Conservation (phyloP, 208 protist species). For the Crithidia bombi region DNA sequence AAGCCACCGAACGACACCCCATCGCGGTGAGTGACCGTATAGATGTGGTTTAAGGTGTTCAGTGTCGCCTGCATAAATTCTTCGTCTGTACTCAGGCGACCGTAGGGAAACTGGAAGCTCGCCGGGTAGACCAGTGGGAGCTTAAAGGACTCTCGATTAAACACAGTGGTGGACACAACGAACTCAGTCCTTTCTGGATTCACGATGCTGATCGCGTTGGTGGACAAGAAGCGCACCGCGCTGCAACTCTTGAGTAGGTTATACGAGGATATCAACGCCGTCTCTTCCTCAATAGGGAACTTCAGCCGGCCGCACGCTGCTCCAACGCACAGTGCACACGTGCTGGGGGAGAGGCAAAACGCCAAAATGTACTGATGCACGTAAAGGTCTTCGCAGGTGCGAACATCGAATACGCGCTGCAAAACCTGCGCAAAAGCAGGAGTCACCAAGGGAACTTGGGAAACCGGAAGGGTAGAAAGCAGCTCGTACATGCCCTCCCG, state of each 20-base stretch:
- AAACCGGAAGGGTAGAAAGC: slow-evolving; percentile 48
- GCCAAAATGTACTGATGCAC: slow-evolving; percentile 40
- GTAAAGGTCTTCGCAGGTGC: slow-evolving; percentile 54
- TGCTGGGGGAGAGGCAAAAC: slow-evolving; percentile 57
- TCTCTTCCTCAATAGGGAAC: slow-evolving; percentile 48
- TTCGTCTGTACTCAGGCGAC: slow-evolving; percentile 61
- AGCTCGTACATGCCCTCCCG: slow-evolving; percentile 47
- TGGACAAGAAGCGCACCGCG: slow-evolving; percentile 28
- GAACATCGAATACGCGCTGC: slow-evolving; percentile 59
- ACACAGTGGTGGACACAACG: neutral
- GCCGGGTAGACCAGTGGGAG: neutral
- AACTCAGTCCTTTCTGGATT: slow-evolving; percentile 34
- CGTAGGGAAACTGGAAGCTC: slow-evolving; percentile 37
- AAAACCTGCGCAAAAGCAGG: slow-evolving; percentile 62
- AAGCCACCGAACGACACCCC: slow-evolving; percentile 38
- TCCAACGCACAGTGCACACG: slow-evolving; percentile 47
- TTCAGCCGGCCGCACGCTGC: slow-evolving; percentile 56
- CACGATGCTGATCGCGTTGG: slow-evolving; percentile 45
- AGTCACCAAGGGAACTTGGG: slow-evolving; percentile 59
- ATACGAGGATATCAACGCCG: slow-evolving; percentile 32
- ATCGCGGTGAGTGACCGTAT: slow-evolving; percentile 29
- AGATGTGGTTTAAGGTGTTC: slow-evolving; percentile 15
- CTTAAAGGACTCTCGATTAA: slow-evolving; percentile 6
- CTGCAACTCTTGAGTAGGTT: slow-evolving; percentile 23
- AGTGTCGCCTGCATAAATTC: slow-evolving; percentile 47